Conservation (phyloP, 352 stramenopile species). For the Globisporangium cederbergense region DNA sequence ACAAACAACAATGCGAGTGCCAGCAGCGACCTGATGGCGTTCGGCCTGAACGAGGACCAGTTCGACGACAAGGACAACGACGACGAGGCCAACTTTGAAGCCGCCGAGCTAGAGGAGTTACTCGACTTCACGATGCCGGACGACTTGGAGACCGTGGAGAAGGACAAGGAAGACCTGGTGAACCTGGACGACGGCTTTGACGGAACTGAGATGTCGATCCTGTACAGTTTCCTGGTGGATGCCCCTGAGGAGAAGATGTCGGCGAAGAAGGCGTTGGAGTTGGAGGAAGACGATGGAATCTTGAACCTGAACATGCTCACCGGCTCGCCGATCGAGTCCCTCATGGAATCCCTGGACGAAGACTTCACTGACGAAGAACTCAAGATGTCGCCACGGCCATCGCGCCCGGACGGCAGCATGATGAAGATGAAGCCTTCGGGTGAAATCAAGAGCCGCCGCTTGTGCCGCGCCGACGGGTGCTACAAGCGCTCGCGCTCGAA, state of each 20-base stretch:
- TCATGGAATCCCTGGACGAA: slow-evolving; percentile 71
- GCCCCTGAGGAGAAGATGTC: slow-evolving; percentile 56
- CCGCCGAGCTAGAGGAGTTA: slow-evolving; percentile 68
- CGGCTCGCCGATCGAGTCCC: slow-evolving; percentile 55
- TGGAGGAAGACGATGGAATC: slow-evolving; percentile 62
- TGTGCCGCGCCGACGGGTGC: slow-evolving; percentile 76
- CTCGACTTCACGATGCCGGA: slow-evolving; percentile 73
- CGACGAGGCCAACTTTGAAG: slow-evolving; percentile 43
- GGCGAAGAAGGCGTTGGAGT: slow-evolving; percentile 32
- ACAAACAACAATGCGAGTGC: slow-evolving; percentile 12
- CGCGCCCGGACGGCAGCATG: slow-evolving; percentile 22
- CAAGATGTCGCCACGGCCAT: slow-evolving; percentile 45
- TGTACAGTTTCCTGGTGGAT: slow-evolving; percentile 85
- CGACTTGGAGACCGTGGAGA: slow-evolving; percentile 43
- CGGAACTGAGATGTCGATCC: slow-evolving; percentile 83
- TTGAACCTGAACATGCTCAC: slow-evolving; percentile 75
- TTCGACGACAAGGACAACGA: slow-evolving; percentile 21
- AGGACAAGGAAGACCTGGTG: slow-evolving; percentile 73
- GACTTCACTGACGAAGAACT: slow-evolving; percentile 73
- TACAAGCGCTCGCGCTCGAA: slow-evolving; percentile 86
- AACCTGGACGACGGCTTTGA: slow-evolving; percentile 83
- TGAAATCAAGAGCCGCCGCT: slow-evolving; percentile 58
- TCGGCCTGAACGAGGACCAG: slow-evolving; percentile 37
- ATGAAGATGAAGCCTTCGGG: slow-evolving; percentile 22
- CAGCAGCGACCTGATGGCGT: slow-evolving; percentile 32